Evolutionary conservation across 2,329 filamentous ascomycete genomes (phyloP).

Genomic region (Hypoxylon sp.): DNA sequence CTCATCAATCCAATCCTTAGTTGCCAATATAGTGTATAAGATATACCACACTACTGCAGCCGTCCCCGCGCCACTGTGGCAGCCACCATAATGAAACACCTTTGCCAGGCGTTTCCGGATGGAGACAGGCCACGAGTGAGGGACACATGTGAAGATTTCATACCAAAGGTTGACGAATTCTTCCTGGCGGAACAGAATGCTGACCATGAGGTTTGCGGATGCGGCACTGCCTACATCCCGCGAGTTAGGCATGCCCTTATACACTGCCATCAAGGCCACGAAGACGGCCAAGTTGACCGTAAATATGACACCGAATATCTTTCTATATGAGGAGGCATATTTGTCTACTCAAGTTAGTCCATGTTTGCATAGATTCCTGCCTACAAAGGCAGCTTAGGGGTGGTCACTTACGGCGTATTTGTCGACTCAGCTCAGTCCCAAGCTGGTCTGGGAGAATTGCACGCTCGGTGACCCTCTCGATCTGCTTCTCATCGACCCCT

Average conservation of each 20-base stretch:
- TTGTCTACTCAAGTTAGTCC: conserved; percentile 43
- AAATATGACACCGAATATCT: conserved; percentile 67
- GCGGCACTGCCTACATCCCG: conserved; percentile 54
- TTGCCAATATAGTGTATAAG: conserved; percentile 52
- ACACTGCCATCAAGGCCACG: conserved; percentile 55
- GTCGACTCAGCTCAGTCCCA: conserved; percentile 44
- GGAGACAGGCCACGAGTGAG: conserved; percentile 61
- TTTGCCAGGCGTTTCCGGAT: conserved; percentile 63
- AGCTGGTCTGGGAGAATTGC: conserved; percentile 45
- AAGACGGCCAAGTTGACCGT: conserved; percentile 65
- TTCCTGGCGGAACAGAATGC: conserved; percentile 67
- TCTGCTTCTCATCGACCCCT: conserved; percentile 38
- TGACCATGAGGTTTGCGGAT: conserved; percentile 63
- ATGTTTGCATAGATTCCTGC: neutral
- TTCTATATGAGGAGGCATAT: conserved; percentile 60
- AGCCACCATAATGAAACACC: conserved; percentile 66
- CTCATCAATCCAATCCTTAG: conserved; percentile 46
- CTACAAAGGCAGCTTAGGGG: neutral
- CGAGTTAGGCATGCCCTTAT: conserved; percentile 54
- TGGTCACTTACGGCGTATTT: conserved; percentile 45
- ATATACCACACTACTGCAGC: conserved; percentile 65
- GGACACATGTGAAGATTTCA: conserved; percentile 59
- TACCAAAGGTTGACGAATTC: conserved; percentile 66
- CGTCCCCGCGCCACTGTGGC: conserved; percentile 65
- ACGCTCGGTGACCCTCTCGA: conserved; percentile 36